Conservation (phyloP, 805 yeast genomes). For the Saccharomycopsis sp. region DNA sequence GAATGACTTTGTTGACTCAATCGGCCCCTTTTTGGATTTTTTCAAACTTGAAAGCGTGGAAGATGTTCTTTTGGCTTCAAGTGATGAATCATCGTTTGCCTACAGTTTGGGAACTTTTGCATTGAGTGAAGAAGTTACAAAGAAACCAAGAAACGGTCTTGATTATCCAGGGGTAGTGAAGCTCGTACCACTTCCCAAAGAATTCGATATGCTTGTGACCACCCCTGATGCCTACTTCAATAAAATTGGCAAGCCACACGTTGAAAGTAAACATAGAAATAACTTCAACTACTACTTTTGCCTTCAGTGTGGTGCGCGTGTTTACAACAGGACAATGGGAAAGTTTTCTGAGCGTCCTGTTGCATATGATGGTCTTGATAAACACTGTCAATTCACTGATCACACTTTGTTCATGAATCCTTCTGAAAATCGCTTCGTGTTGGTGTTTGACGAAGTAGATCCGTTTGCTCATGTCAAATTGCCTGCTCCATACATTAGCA, state of each 20-base stretch:
- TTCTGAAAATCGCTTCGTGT: conserved; percentile 23
- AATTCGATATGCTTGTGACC: conserved; percentile 33
- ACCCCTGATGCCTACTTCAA: conserved; percentile 22
- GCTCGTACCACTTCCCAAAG: conserved; percentile 43
- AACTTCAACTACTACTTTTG: conserved; percentile 33
- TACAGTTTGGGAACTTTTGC: not conserved
- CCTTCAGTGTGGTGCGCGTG: conserved; percentile 36
- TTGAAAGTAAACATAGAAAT: not conserved
- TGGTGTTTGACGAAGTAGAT: conserved; percentile 22
- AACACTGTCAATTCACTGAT: not conserved
- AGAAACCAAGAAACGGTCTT: too few species aligned
- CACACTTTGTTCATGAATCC: conserved; percentile 20
- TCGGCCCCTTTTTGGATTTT: conserved; percentile 12
- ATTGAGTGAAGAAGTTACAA: not conserved
- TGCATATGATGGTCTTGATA: not conserved
- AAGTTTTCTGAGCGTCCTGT: not conserved
- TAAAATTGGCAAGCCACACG: not conserved
- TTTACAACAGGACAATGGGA: conserved; percentile 20
- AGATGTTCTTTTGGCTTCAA: not conserved
- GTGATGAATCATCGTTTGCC: not conserved
- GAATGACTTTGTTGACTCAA: conserved; percentile 2
- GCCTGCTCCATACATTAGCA: conserved; percentile 64
- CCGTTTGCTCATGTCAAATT: conserved; percentile 25
- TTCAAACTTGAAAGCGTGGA: conserved; percentile 5
- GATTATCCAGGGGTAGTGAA: conserved; percentile 50